Evolutionary conservation across 108 stramenopile species (phyloP).

Genomic region (Pelagomonas calceolata): DNA sequence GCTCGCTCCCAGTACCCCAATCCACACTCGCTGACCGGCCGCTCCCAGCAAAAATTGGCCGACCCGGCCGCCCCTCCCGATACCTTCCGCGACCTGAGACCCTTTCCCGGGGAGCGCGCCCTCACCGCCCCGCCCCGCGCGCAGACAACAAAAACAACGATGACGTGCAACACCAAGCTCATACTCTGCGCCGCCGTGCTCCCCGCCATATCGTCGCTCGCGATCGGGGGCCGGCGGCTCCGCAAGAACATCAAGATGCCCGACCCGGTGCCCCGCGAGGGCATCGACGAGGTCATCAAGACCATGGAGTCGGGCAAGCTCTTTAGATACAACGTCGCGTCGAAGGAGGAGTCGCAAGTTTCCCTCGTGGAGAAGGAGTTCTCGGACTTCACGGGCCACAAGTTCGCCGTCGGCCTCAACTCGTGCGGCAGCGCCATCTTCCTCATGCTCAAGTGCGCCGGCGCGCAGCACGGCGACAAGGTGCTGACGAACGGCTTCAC

Average conservation of each 20-base stretch:
- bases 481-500: slow-evolving; percentile 81
- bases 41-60: too few relatives aligned
- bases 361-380: slow-evolving; percentile 57
- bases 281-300: neutral
- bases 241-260: slow-evolving; percentile 58
- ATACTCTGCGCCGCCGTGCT: too few relatives aligned
- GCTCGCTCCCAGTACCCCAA: too few relatives aligned
- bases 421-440: slow-evolving; percentile 73
- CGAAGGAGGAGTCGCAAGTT: slow-evolving; percentile 49
- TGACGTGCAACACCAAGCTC: too few relatives aligned
- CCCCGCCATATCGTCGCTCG: too few relatives aligned
- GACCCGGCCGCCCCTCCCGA: too few relatives aligned
- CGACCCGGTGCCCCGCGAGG: slow-evolving; percentile 33
- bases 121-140: too few relatives aligned
- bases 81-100: too few relatives aligned
- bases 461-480: slow-evolving; percentile 60
- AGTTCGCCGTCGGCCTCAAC: slow-evolving; percentile 69
- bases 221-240: neutral
- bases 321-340: slow-evolving; percentile 50
- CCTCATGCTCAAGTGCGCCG: slow-evolving; percentile 64
- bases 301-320: neutral
- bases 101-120: too few relatives aligned
- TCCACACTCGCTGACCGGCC: too few relatives aligned
- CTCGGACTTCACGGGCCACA: slow-evolving; percentile 64
- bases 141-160: too few relatives aligned